Evolutionary conservation across 768 basidiomycete genomes (phyloP), one percentile per base, ranked within the genome.

Genomic region (Pleurotus pulmonarius): DNA sequence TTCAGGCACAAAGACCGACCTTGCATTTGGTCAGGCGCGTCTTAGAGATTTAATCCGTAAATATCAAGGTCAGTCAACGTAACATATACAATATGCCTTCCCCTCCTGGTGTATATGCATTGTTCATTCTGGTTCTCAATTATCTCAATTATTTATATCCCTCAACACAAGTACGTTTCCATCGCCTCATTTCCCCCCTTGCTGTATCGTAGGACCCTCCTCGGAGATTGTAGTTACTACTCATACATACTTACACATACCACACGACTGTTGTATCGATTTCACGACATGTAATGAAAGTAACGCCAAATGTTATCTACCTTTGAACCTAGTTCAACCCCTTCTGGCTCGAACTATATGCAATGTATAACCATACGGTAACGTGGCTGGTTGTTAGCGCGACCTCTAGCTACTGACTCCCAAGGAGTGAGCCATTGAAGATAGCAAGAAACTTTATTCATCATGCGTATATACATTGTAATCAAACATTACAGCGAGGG

Each of bases 41-140:
- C 69, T 92, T 61, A 74, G 88, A 56, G 89, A 91, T 70, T 73
- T 92, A 59, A 92, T 92, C 67, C 87, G 85, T 80, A 88, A 90
- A 64, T 92, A 91, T 66, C 90, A 92, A 70, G 75, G 75, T 46
- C 67, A 68, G 56, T 59, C 64, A 25, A 61, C 60, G 39, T 68
- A 60, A 54, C 47, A 13, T 26, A 29, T 34, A 34, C 46, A 7
- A 49, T 12, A 20, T 60, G n/a, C 34, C 16, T 25, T 38, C 25
- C 18, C 4, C 38, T 40, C 11, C 12, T 52, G 34, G n/a, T 49
- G 15, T 7, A 22, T 34, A 49, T 37, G 38, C 13, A 34, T 34
- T 49, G 24, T 49, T 12, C 38, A 29, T 49, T 37, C 18, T n/a
- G 29, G 15, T 22, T n/a, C 26, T n/a, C 48, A 49, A 22, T 13